Evolutionary conservation across 2,329 filamentous ascomycete species (phyloP), one percentile per base, ranked within the genome.

Genomic region (Pseudogymnoascus sp.): DNA sequence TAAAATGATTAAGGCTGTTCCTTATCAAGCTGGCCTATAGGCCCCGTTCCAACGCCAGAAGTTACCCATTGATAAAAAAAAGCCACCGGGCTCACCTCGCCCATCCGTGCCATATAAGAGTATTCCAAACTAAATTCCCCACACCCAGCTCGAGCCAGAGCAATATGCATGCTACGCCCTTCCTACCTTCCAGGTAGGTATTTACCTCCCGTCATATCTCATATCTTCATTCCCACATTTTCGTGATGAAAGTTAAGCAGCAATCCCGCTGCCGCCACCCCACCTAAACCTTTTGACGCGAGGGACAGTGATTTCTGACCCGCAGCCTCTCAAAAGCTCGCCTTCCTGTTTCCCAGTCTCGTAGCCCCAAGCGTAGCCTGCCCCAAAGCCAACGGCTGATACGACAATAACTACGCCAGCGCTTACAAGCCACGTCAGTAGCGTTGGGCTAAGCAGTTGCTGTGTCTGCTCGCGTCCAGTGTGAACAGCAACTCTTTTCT

Each of bases 341-440:
- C 58, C 76, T 69, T 89, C 85, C 66, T 87, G 83, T 35, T 83
- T 79, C 2, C 86, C 86, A 23, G 87, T 85, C 67, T 89, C 86
- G 25, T 85, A 78, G 4, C 87, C 86, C 64, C 88, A 85, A 23
- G 88, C 85, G 69, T 88, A 88, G 9, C 87, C 86, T 7, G 86
- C 86, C 2, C 86, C 85, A 67, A 89, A 89, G 1, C 86, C 86
- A 35, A 89, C 85, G 1, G 88, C 86, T 6, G 83, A 86, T 2
- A 89, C 83, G 9, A 89, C 78, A 7, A 89, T 85, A 1, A 89
- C 83, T 1, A 88, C 86, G 16, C 87, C 86, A 6, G 86, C 86
- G 63, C 83, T 85, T 61, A 88, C 80, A 5, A 86, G 83, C 72
- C 85, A 88, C 0, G 85, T 85, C 59, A 88, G 72, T 6, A 87